Evolutionary conservation across 768 basidiomycete species (phyloP).

Genomic region (Tylopilus balloui): DNA sequence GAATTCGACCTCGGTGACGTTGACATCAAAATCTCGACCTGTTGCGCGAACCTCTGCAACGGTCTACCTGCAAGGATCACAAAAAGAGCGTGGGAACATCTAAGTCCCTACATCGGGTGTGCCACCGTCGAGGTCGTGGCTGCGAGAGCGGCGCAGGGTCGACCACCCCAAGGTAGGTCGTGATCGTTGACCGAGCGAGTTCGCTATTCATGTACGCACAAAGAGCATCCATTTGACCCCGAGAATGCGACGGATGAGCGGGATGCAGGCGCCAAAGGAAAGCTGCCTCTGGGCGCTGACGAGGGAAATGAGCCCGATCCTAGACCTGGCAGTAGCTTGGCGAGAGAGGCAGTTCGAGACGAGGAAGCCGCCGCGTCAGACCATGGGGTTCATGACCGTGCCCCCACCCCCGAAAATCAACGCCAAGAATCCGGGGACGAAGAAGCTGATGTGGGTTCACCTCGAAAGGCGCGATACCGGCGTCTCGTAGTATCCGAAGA

Average conservation of each 20-base stretch:
- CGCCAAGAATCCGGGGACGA: conserved; percentile 6
- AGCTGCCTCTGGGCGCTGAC: not conserved
- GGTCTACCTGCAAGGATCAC: conserved; percentile 24
- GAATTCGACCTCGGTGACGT: conserved; percentile 22
- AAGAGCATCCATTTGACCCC: not conserved
- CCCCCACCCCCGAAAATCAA: not conserved
- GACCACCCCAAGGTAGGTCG: not conserved
- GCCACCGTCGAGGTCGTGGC: conserved; percentile 9
- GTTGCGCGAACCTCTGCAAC: conserved; percentile 21
- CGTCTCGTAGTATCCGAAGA: conserved; percentile 9
- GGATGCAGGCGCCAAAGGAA: not conserved
- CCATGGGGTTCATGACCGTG: not conserved
- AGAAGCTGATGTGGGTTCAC: not conserved
- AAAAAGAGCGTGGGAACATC: conserved; percentile 12
- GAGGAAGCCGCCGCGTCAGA: conserved; percentile 1
- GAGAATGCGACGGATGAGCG: not conserved
- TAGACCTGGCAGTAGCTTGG: not conserved
- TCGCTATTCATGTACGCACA: not conserved
- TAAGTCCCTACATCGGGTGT: conserved; percentile 24
- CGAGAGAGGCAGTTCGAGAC: not conserved
- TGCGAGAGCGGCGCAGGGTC: not conserved
- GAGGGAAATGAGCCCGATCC: not conserved
- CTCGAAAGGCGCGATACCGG: conserved; percentile 2
- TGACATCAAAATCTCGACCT: conserved; percentile 12
- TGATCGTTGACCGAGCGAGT: not conserved